Evolutionary conservation across 202 grass and related monocot genomes (phyloP).

Genomic region (Panicum hallii): DNA sequence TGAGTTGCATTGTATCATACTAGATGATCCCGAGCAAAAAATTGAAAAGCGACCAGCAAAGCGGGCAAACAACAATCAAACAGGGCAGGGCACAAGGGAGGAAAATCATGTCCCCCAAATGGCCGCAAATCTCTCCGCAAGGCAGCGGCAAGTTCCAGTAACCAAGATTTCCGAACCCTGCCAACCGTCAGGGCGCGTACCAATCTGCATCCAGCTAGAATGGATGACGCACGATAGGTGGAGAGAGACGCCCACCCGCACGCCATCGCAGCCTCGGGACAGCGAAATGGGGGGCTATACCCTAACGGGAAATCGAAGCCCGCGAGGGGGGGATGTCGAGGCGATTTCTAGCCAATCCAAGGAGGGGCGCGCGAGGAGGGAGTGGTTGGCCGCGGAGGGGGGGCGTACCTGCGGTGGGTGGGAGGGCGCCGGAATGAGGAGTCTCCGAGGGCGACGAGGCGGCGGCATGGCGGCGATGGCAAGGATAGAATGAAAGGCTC

Average conservation of each 20-base stretch:
- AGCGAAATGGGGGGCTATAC: conserved; percentile 48
- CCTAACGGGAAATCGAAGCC: conserved; percentile 9
- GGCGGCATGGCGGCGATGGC: conserved; percentile 24
- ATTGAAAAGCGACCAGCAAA: neutral
- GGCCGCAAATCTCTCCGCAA: neutral
- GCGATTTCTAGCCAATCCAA: neutral
- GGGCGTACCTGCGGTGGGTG: conserved; percentile 15
- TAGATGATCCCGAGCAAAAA: neutral
- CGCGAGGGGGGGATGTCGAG: neutral
- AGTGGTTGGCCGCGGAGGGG: neutral
- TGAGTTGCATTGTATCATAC: neutral
- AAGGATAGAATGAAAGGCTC: conserved; percentile 10
- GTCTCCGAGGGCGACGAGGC: neutral
- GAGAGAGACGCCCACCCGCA: neutral
- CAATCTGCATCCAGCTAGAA: neutral
- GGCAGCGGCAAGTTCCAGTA: neutral
- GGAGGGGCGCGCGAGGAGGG: neutral
- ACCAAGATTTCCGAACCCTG: neutral
- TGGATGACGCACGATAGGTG: neutral
- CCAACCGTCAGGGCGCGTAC: neutral
- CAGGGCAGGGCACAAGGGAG: neutral
- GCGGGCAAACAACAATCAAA: neutral
- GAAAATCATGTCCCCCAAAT: neutral
- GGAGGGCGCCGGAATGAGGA: neutral
- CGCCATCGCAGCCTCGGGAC: neutral